Evolutionary conservation across 208 protist genomes (phyloP).

Genomic region (Leishmania tarentolae): DNA sequence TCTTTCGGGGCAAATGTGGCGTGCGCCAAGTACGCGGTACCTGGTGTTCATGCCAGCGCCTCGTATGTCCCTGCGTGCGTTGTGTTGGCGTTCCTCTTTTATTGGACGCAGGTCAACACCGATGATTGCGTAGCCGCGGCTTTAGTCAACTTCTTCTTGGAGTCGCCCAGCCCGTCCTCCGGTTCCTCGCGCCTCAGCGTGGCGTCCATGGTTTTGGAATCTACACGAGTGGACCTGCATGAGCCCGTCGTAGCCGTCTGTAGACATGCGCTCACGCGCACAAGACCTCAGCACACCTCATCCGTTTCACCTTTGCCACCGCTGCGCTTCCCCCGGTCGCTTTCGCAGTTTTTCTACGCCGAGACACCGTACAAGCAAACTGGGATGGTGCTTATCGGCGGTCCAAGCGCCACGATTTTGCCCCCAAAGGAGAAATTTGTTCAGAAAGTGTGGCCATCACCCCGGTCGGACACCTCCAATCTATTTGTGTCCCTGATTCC

Average conservation of each 20-base stretch:
- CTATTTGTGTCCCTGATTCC: slow-evolving; percentile 18
- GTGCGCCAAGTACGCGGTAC: not conserved
- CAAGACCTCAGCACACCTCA: not conserved
- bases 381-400: slow-evolving; percentile 21
- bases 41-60: not conserved
- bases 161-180: not conserved
- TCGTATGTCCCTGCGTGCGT: slow-evolving; percentile 16
- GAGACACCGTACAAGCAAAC: slow-evolving; percentile 34
- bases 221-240: slow-evolving; percentile 32
- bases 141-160: slow-evolving; percentile 22
- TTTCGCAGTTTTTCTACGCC: slow-evolving; percentile 30
- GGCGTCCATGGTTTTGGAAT: slow-evolving; percentile 26
- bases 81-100: slow-evolving; percentile 27
- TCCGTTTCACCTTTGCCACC: not conserved
- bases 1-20: not conserved
- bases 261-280: slow-evolving; percentile 18
- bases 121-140: slow-evolving; percentile 19
- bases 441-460: slow-evolving; percentile 16
- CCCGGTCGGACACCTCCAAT: not conserved
- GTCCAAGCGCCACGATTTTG: slow-evolving; percentile 16
- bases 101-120: slow-evolving; percentile 33
- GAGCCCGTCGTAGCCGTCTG: slow-evolving; percentile 26
- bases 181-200: not conserved
- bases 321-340: slow-evolving; percentile 21
- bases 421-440: slow-evolving; percentile 25